Percentiles rank a stretch among this genome's conserved stretches.
phyloP scores from a whole-genome alignment of 176 grass and related monocot species.

The Avena atlantica region DNA sequence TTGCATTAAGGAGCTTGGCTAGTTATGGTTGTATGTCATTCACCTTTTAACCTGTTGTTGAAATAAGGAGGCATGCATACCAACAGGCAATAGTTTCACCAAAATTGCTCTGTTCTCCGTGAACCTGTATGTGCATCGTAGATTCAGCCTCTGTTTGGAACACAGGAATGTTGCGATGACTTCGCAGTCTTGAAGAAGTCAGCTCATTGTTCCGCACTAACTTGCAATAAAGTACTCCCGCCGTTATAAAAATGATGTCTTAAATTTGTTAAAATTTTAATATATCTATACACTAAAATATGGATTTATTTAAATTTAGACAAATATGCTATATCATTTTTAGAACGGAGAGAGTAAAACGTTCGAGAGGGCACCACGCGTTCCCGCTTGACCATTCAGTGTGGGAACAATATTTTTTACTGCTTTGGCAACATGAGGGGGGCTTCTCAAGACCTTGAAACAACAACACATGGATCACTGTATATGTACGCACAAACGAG shows the following conservation, averaged over 20 bases:
- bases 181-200: background rate
- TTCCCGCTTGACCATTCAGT: background rate
- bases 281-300: too few relatives aligned
- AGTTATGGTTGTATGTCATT: too few relatives aligned
- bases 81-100: too few relatives aligned
- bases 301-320: too few relatives aligned
- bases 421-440: background rate
- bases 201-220: background rate
- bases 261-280: too few relatives aligned
- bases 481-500: background rate
- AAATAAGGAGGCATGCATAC: too few relatives aligned
- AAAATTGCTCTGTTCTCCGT: background rate
- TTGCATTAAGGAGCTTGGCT: too few relatives aligned
- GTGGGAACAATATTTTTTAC: constrained; percentile 17
- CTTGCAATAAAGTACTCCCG: background rate
- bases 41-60: too few relatives aligned
- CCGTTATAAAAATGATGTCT: too few relatives aligned
- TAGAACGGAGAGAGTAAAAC: background rate
- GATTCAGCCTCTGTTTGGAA: background rate
- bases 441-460: background rate
- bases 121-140: background rate
- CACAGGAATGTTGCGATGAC: background rate
- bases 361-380: background rate
- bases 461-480: background rate
- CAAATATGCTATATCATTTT: too few relatives aligned